Evolutionary conservation across 2,329 filamentous ascomycete genomes (phyloP), one percentile per base, ranked within the genome.

Genomic region (Fragosphaeria purpurea): DNA sequence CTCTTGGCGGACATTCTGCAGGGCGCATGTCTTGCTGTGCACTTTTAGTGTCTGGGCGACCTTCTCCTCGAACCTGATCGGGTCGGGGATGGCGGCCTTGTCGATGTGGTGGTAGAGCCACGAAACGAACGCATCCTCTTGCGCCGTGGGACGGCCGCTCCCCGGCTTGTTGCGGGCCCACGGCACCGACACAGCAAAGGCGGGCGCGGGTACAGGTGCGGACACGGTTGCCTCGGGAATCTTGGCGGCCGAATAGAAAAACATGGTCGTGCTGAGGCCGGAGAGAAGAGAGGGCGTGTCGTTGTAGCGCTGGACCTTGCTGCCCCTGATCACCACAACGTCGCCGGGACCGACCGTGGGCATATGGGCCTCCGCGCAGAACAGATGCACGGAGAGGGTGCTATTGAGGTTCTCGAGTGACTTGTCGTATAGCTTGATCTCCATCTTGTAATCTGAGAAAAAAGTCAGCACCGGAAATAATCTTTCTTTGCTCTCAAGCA

Each of bases 301-400:
- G 6, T 58, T 49, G 41, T 54, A 67, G n/a, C 44, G 51, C 61
- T 79, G 75, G 37, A 71, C 80, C 63, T 75, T 82, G 44, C 74
- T 71, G n/a, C 64, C 63, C 42, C 75, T 73, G 11, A 89, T 57
- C 5, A 88, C 63, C 5, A 88, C 67, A n/a, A 87, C 70, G 64
- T 90, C 86, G 5, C 77, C 76, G 3, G 69, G 63, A 2, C 67
- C 62, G 31, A 72, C 67, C 8, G 58, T 49, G 6, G 78, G 79
- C 67, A 80, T 75, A 1, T 71, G 61, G 0, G 71, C 58, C 45
- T 72, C 50, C 1, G 70, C 63, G 33, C 73, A 70, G 62, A 93
- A 91, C 46, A 86, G 77, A 53, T 73, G 75, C 50, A 89, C 70
- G 58, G 54, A 58, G 46, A 77, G 61, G 1, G 64, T 66, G 10